Conservation (phyloP, 2,329 filamentous ascomycete genomes). For the Talaromyces atroroseus region DNA sequence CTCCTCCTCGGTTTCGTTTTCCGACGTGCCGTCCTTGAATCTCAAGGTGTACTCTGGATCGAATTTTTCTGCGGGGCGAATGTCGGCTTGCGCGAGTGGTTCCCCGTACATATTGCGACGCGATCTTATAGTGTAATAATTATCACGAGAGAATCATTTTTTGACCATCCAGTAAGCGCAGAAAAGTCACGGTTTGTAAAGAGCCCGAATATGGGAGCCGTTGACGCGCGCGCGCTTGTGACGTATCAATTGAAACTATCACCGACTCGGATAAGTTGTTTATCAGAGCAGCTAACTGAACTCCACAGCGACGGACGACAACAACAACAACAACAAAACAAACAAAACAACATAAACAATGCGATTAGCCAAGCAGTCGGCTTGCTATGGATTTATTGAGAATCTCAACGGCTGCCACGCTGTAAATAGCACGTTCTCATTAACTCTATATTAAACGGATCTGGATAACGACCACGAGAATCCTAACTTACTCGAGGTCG, state of each 20-base stretch:
- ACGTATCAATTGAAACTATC: background rate
- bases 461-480: too few relatives aligned
- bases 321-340: background rate
- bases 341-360: background rate
- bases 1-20: background rate
- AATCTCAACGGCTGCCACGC: too few relatives aligned
- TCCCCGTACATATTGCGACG: slow-evolving; percentile 1
- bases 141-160: slow-evolving; percentile 5
- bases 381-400: background rate
- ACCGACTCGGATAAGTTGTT: background rate
- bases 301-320: background rate
- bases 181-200: background rate
- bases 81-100: background rate
- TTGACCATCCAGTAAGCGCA: background rate
- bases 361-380: background rate
- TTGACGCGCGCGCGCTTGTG: slow-evolving; percentile 5
- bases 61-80: background rate
- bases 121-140: background rate
- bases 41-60: background rate
- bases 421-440: too few relatives aligned
- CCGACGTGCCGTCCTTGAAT: background rate
- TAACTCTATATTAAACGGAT: too few relatives aligned
- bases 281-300: background rate
- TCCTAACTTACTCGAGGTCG: too few relatives aligned
- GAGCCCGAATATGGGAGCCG: background rate